A percentile compares a stretch with the other conserved stretches of the same genome.
These are phyloP conservation scores for Mycena alexandri DNA, from an alignment of 768 basidiomycete species.

Conservation along the genomic window DNA sequence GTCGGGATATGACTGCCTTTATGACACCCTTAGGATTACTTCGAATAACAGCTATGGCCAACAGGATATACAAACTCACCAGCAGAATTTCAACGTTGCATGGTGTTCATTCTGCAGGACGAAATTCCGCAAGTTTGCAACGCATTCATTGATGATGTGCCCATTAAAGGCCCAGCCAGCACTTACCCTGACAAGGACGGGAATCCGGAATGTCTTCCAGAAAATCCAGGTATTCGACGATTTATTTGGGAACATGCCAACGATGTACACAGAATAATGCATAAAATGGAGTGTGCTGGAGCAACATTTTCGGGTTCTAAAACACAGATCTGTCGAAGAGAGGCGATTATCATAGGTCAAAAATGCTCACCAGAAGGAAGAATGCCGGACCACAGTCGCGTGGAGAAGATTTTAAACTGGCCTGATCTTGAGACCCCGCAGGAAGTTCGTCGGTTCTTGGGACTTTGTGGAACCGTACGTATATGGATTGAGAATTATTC, in stretches of 20 bases:
- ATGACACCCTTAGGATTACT: slow-evolving; percentile 16
- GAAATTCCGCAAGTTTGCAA: slow-evolving; percentile 46
- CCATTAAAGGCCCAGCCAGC: slow-evolving; percentile 43
- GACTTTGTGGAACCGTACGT: slow-evolving; percentile 41
- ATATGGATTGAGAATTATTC: slow-evolving; percentile 43
- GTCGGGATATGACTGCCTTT: slow-evolving; percentile 39
- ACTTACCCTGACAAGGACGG: slow-evolving; percentile 41
- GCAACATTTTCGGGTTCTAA: slow-evolving; percentile 52
- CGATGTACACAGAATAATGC: slow-evolving; percentile 46
- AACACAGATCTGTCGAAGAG: slow-evolving; percentile 38
- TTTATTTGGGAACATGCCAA: slow-evolving; percentile 54
- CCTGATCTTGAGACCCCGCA: slow-evolving; percentile 35
- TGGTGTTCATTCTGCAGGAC: slow-evolving; percentile 45
- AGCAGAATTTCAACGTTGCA: slow-evolving; percentile 39
- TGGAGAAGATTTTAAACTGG: slow-evolving; percentile 43
- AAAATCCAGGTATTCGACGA: slow-evolving; percentile 39
- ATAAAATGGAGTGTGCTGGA: slow-evolving; percentile 44
- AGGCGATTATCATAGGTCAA: slow-evolving; percentile 45
- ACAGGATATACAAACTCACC: slow-evolving; percentile 40
- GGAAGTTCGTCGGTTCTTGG: slow-evolving; percentile 48
- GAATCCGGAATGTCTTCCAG: slow-evolving; percentile 27
- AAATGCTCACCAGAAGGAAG: slow-evolving; percentile 45
- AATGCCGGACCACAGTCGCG: slow-evolving; percentile 38
- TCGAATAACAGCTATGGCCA: slow-evolving; percentile 36
- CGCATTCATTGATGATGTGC: slow-evolving; percentile 49